These are phyloP conservation scores for Zhuliangozyma blackwelliae DNA, from an alignment of 1,139 yeast genomes.

Conservation along the genomic window DNA sequence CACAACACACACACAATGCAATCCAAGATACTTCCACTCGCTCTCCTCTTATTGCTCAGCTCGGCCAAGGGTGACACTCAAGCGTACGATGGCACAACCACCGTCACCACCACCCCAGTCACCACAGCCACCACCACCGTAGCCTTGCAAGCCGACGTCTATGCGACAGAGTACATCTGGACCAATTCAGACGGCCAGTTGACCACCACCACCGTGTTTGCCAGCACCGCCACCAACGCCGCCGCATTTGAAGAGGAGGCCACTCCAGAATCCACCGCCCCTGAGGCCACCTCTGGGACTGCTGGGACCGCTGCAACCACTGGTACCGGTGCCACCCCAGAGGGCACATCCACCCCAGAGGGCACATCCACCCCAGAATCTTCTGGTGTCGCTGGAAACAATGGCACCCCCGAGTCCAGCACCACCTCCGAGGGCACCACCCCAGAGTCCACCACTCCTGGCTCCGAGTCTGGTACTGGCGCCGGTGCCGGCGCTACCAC, in stretches of 20 bases:
- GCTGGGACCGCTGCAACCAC: conserved; percentile 6
- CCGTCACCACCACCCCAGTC: conserved; percentile 28
- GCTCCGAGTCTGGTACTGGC: conserved; percentile 3
- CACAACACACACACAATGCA: too few relatives aligned
- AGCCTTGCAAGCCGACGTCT: conserved; percentile 24
- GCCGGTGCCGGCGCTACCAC: conserved; percentile 5
- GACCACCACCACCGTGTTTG: conserved; percentile 29
- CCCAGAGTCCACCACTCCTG: conserved; percentile 3
- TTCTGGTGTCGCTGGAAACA: too few relatives aligned
- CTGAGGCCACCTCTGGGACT: conserved; percentile 3
- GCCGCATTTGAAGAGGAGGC: conserved; percentile 7
- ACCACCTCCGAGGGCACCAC: conserved; percentile 6
- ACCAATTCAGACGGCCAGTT: conserved; percentile 27
- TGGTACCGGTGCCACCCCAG: neutral
- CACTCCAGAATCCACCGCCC: conserved; percentile 4
- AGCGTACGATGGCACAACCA: conserved; percentile 18
- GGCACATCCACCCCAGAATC: too few relatives aligned
- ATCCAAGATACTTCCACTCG: conserved; percentile 16
- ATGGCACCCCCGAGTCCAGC: too few relatives aligned
- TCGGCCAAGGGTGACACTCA: conserved; percentile 12
- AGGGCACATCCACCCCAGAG: too few relatives aligned
- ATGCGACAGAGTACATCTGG: conserved; percentile 32
- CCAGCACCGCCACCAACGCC: conserved; percentile 17
- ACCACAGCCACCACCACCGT: conserved; percentile 29
- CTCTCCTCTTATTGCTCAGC: conserved; percentile 9